Evolutionary conservation across 257 asterid genomes (phyloP).

Genomic region (Salvia splendens): DNA sequence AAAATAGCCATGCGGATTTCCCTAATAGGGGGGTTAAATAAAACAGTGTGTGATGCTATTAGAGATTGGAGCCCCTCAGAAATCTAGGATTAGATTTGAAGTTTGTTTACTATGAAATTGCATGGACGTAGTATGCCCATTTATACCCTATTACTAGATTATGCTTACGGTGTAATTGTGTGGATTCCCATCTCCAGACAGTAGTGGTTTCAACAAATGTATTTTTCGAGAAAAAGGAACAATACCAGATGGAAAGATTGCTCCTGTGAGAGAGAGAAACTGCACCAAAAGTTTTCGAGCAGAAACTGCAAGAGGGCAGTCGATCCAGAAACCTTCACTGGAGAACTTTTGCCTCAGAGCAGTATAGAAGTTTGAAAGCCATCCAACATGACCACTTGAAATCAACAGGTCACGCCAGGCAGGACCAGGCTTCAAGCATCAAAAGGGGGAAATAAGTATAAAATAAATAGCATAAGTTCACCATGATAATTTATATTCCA

Average conservation of each 20-base stretch:
- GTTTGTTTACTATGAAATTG: background rate
- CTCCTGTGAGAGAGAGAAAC: conserved; percentile 77
- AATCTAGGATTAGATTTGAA: conserved; percentile 1
- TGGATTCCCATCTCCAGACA: background rate
- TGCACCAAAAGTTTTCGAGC: conserved; percentile 87
- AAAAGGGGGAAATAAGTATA: conserved; percentile 32
- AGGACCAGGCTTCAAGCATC: conserved; percentile 79
- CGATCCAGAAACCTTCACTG: conserved; percentile 80
- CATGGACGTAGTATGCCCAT: background rate
- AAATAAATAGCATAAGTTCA: conserved; percentile 17
- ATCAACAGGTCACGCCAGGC: conserved; percentile 80
- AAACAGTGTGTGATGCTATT: background rate
- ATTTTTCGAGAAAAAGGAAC: conserved; percentile 6
- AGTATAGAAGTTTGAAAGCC: conserved; percentile 82
- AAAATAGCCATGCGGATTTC: background rate
- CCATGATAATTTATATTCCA: conserved; percentile 23
- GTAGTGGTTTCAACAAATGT: background rate
- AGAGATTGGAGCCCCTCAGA: background rate
- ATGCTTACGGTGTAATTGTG: background rate
- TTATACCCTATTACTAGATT: background rate
- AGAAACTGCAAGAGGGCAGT: conserved; percentile 91
- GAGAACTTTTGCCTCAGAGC: conserved; percentile 85
- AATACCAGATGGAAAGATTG: conserved; percentile 82
- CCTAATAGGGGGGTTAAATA: background rate
- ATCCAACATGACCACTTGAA: conserved; percentile 82